Evolutionary conservation across 768 basidiomycete species (phyloP).

Genomic region (Pleurotus citrinopileatus): DNA sequence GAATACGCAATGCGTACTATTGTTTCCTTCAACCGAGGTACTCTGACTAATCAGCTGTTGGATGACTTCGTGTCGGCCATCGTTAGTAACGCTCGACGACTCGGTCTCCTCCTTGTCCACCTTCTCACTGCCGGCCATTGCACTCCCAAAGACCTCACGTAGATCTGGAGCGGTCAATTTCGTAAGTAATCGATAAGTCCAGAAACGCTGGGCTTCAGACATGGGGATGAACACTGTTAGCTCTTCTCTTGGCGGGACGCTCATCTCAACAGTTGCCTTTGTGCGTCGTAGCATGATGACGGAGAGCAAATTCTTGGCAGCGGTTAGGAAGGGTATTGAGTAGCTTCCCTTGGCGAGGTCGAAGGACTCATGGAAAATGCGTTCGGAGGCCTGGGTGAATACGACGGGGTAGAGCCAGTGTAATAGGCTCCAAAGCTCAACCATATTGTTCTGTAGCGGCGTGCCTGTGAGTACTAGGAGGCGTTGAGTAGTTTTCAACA

Average conservation of each 20-base stretch:
- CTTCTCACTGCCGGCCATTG: slow-evolving; percentile 17
- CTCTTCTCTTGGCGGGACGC: slow-evolving; percentile 58
- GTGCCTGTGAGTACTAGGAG: slow-evolving; percentile 65
- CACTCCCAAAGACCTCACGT: slow-evolving; percentile 40
- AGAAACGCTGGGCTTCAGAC: slow-evolving; percentile 59
- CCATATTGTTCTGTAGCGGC: slow-evolving; percentile 65
- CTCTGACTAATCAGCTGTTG: slow-evolving; percentile 33
- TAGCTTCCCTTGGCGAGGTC: slow-evolving; percentile 53
- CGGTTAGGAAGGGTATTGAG: slow-evolving; percentile 43
- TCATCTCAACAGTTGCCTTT: slow-evolving; percentile 41
- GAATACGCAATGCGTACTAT: neutral
- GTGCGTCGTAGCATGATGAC: slow-evolving; percentile 61
- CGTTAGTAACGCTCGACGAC: slow-evolving; percentile 16
- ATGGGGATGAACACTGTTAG: slow-evolving; percentile 54
- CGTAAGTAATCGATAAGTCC: slow-evolving; percentile 56
- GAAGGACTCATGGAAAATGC: slow-evolving; percentile 50
- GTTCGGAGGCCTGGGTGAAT: slow-evolving; percentile 46
- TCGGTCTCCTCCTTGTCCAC: slow-evolving; percentile 19
- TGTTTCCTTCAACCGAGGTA: slow-evolving; percentile 27
- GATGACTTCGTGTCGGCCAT: slow-evolving; percentile 38
- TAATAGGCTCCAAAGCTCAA: slow-evolving; percentile 55
- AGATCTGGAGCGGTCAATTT: slow-evolving; percentile 48
- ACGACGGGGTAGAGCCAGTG: slow-evolving; percentile 55
- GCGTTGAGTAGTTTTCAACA: neutral
- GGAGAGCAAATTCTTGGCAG: slow-evolving; percentile 45